phyloP scores from a whole-genome alignment of 257 asterid species.

The Solanum gandarillasii region DNA sequence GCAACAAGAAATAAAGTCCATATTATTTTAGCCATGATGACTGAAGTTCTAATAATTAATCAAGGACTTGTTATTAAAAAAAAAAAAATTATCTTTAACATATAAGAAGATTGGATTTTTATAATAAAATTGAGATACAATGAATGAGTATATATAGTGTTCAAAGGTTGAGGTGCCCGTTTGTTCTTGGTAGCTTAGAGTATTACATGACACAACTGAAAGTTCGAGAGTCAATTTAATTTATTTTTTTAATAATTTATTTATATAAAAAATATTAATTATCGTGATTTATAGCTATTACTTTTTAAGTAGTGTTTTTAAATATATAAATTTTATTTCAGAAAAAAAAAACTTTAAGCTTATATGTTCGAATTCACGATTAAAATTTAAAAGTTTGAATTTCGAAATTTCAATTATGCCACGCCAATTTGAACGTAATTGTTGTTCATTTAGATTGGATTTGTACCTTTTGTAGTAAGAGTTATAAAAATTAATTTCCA shows the following conservation, averaged over 20 bases:
- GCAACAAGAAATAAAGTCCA: background rate
- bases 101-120: background rate
- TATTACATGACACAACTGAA: background rate
- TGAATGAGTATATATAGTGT: background rate
- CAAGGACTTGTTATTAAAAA: background rate
- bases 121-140: background rate
- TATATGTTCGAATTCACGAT: background rate
- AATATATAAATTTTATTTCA: background rate
- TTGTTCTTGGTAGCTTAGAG: background rate
- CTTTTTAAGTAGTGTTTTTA: background rate
- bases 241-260: background rate
- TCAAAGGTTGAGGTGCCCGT: background rate
- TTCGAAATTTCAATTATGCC: rapidly evolving
- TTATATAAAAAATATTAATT: background rate
- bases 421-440: background rate
- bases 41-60: background rate
- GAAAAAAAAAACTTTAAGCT: background rate
- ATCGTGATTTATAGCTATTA: background rate
- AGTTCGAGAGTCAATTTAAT: background rate
- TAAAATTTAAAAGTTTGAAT: background rate
- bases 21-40: background rate
- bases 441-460: background rate
- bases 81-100: background rate
- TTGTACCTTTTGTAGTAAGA: background rate
- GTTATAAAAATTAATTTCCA: background rate